Evolutionary conservation across 345 rosid genomes (phyloP), one percentile per base, ranked within the genome.

Genomic region (Bruguiera sexangula): DNA sequence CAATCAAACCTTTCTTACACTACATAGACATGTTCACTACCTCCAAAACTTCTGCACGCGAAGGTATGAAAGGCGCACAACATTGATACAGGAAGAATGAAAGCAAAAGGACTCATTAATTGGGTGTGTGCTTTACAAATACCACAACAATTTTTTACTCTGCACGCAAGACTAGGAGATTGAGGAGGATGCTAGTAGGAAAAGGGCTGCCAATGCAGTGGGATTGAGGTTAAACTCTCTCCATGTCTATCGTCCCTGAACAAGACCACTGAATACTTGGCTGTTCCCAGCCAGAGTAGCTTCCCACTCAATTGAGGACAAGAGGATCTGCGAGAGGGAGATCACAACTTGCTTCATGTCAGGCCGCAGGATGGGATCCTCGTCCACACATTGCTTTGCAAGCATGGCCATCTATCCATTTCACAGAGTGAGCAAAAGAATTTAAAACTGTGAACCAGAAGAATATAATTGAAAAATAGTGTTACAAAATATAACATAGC

Each of bases 261-360:
- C 97, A 55, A 94, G 90, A 61, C 98, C 97, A 64, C 97, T 94
- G 75, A 94, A 94, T 63, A 94, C 96, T 79, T 94, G 98, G 78
- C 96, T 94, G 79, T 83, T 91, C 58, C 98, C 97, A 1, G 98
- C 97, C 60, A 94, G 95, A 61, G 98, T 94, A 68, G 98, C 97
- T 80, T 94, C 98, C 98, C 98, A 94, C 82, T 94, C 98, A 16
- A 91, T 85, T 8, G 97, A 89, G 32, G 97, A 89, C 74, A 94
- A 71, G 64, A 89, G 96, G 63, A 88, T 89, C 78, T 94, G 98
- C 20, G 98, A 94, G 26, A 94, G 79, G 24, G 91, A 78, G 60
- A 94, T 91, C 75, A 94, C 97, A 1, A 86, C 88, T 75, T 94
- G 95, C 88, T 89, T 94, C 97, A 91, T 94, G 84, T 94, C 96